phyloP scores from a whole-genome alignment of 1,139 yeast species.

The Ashbya aceris region DNA sequence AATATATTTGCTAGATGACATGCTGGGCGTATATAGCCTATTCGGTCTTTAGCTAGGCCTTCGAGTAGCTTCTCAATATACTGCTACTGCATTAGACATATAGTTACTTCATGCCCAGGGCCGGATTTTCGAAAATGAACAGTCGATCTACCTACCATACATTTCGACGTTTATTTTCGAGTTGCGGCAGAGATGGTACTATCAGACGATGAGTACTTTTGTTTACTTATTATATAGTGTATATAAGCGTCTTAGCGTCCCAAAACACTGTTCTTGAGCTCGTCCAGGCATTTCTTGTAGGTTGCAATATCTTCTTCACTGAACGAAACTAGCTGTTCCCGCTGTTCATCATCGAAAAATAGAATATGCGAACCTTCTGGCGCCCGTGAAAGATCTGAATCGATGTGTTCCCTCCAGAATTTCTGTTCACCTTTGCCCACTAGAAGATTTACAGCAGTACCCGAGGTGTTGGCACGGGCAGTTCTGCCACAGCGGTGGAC shows the following conservation, averaged over 20 bases:
- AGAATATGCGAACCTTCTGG: slow-evolving; percentile 17
- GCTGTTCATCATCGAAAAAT: slow-evolving; percentile 6
- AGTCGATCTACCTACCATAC: no score
- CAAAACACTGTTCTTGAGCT: slow-evolving; percentile 37
- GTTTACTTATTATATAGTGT: no score
- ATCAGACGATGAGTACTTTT: no score
- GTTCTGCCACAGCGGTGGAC: slow-evolving; percentile 96
- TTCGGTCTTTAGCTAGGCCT: no score
- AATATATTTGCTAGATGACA: slow-evolving; percentile 27
- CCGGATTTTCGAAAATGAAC: background rate
- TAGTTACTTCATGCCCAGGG: background rate
- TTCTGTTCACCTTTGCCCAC: slow-evolving; percentile 69
- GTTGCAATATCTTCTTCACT: slow-evolving; percentile 29
- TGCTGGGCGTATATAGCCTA: slow-evolving; percentile 3
- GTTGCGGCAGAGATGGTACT: no score
- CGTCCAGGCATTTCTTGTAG: slow-evolving; percentile 38
- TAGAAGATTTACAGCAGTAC: slow-evolving; percentile 62
- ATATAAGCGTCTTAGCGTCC: no score
- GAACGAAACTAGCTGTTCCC: slow-evolving; percentile 7
- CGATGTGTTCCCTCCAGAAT: slow-evolving; percentile 48
- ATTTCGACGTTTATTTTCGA: no score
- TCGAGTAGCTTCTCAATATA: no score
- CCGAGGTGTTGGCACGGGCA: slow-evolving; percentile 78
- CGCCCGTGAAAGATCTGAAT: slow-evolving; percentile 33
- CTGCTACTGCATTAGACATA: no score